These are phyloP conservation scores for Metschnikowia baotianmanensis DNA, from an alignment of 805 yeast species.

Conservation along the genomic window DNA sequence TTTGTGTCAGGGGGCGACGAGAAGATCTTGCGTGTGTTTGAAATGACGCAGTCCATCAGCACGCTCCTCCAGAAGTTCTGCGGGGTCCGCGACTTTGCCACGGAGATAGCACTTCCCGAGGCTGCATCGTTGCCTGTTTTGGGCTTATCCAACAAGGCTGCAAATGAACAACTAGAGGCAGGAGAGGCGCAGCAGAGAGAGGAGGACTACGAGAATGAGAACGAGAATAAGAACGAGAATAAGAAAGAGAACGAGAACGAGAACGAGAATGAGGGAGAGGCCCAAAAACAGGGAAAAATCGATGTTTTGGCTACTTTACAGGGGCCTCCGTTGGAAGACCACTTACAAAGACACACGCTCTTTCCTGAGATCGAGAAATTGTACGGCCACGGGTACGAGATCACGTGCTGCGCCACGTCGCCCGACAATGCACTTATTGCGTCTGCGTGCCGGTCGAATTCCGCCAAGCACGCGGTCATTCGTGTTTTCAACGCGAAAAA, in stretches of 20 bases:
- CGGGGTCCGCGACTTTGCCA: conserved; percentile 32
- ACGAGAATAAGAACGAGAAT: conserved; percentile 12
- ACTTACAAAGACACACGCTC: conserved; percentile 83
- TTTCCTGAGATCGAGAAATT: conserved; percentile 95
- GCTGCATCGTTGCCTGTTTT: conserved; percentile 90
- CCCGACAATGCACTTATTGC: conserved; percentile 66
- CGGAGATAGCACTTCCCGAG: conserved; percentile 53
- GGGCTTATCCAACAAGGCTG: conserved; percentile 91
- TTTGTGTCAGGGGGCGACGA: conserved; percentile 97
- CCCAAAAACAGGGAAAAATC: conserved; percentile 41
- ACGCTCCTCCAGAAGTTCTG: conserved; percentile 55
- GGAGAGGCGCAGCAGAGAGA: conserved; percentile 37
- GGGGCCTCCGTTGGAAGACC: conserved; percentile 75
- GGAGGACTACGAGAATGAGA: conserved; percentile 36
- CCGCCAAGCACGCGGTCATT: conserved; percentile 79
- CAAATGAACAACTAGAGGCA: conserved; percentile 45
- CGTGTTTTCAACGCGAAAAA: conserved; percentile 64
- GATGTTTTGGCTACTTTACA: conserved; percentile 47
- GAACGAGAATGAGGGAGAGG: conserved; percentile 15
- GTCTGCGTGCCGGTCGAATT: conserved; percentile 88
- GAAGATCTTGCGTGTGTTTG: conserved; percentile 84
- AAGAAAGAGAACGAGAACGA: conserved; percentile 39
- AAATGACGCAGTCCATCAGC: conserved; percentile 79
- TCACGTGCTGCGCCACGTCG: conserved; percentile 72
- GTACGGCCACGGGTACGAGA: conserved; percentile 97